Evolutionary conservation across 2,329 filamentous ascomycete species (phyloP).

Genomic region (Fusarium setosum): DNA sequence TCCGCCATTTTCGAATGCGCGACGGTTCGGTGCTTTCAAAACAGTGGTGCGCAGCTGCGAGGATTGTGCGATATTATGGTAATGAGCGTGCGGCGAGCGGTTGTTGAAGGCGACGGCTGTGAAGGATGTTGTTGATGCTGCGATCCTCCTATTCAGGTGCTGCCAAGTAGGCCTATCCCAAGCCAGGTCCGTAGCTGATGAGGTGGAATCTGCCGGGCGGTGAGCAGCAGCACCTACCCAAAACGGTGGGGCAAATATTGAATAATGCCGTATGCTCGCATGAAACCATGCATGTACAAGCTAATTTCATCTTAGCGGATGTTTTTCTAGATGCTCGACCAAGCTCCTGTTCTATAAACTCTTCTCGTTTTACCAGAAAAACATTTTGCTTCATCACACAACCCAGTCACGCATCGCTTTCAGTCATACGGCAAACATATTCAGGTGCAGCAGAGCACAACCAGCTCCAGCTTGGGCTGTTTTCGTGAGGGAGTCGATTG

Average conservation of each 20-base stretch:
- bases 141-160: conserved; percentile 43
- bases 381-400: conserved; percentile 34
- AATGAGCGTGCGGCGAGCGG: conserved; percentile 7
- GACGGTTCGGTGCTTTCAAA: background rate
- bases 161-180: conserved; percentile 41
- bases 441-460: conserved; percentile 14
- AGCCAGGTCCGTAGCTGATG: no score
- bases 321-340: conserved; percentile 37
- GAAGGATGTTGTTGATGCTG: conserved; percentile 35
- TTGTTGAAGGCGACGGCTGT: conserved; percentile 22
- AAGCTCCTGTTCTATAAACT: conserved; percentile 38
- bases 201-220: conserved; percentile 52
- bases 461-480: conserved; percentile 8
- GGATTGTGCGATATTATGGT: background rate
- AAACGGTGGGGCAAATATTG: conserved; percentile 30
- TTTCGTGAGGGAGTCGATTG: conserved; percentile 20
- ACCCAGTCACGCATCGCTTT: conserved; percentile 30
- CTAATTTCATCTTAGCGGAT: conserved; percentile 31
- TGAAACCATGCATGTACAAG: conserved; percentile 39
- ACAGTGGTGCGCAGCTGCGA: background rate
- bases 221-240: conserved; percentile 28
- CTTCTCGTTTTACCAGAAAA: conserved; percentile 39
- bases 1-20: conserved; percentile 71
- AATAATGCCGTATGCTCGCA: conserved; percentile 31
- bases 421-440: conserved; percentile 23